Percentiles rank a stretch among this genome's conserved stretches.
Conservation (phyloP, 2,329 filamentous ascomycete species). For the Fusarium lateritium region DNA sequence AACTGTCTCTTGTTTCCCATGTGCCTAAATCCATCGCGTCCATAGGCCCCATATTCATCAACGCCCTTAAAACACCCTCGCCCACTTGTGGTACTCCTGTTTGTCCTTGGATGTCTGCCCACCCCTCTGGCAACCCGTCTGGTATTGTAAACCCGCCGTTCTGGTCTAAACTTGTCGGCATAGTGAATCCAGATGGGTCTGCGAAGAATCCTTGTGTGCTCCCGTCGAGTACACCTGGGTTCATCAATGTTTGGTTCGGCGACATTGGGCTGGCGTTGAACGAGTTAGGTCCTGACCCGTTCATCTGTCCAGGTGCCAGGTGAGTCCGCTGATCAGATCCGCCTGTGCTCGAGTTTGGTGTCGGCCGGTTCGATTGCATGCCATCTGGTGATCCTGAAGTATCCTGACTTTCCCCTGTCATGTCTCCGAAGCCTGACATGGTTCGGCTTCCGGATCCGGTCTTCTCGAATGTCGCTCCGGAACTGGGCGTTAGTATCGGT, state of each 20-base stretch:
- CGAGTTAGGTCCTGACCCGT: constrained; percentile 60
- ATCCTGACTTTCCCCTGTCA: constrained; percentile 62
- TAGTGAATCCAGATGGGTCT: constrained; percentile 57
- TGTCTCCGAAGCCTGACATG: constrained; percentile 59
- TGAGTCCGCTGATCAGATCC: constrained; percentile 51
- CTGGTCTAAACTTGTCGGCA: constrained; percentile 45
- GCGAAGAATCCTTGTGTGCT: constrained; percentile 58
- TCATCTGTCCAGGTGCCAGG: constrained; percentile 52
- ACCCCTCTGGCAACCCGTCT: constrained; percentile 61
- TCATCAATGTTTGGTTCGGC: constrained; percentile 59
- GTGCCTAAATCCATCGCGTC: constrained; percentile 70
- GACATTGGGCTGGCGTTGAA: constrained; percentile 68
- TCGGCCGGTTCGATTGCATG: constrained; percentile 67
- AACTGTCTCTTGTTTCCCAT: constrained; percentile 60
- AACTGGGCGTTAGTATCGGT: constrained; percentile 55
- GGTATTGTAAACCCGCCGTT: constrained; percentile 59
- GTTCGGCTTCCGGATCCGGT: constrained; percentile 47
- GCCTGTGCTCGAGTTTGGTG: constrained; percentile 69
- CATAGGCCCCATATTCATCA: constrained; percentile 73
- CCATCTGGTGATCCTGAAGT: constrained; percentile 65
- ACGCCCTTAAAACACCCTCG: constrained; percentile 69
- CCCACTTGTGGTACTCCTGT: constrained; percentile 68
- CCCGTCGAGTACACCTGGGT: constrained; percentile 56
- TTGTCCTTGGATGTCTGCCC: constrained; percentile 61
- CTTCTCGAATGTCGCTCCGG: constrained; percentile 55